Evolutionary conservation across 2,329 filamentous ascomycete species (phyloP).

Genomic region (Leptographium radiaticola): DNA sequence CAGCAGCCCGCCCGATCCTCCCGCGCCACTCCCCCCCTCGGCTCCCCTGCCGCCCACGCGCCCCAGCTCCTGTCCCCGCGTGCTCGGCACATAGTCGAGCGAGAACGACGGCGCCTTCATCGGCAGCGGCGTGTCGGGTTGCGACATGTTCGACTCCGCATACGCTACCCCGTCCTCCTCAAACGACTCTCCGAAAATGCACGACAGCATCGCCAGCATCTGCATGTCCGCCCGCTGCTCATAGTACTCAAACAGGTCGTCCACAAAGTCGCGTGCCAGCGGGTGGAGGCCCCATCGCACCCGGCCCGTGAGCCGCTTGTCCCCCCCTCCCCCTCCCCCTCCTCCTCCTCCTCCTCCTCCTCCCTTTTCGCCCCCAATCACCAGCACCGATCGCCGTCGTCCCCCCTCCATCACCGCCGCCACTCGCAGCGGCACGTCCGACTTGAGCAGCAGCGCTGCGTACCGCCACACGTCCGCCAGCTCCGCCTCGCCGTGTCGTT

Average conservation of each 20-base stretch:
- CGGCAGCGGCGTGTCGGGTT: slow-evolving; percentile 48
- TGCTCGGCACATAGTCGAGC: slow-evolving; percentile 51
- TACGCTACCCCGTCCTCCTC: slow-evolving; percentile 47
- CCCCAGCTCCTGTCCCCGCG: not conserved
- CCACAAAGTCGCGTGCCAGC: slow-evolving; percentile 46
- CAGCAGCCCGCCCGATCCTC: too few relatives aligned
- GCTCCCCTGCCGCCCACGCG: not conserved
- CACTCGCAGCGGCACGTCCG: slow-evolving; percentile 59
- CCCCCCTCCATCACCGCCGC: slow-evolving; percentile 29
- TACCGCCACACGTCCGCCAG: slow-evolving; percentile 76
- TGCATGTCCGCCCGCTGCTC: slow-evolving; percentile 51
- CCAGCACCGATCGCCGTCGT: slow-evolving; percentile 46
- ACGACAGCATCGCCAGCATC: slow-evolving; percentile 61
- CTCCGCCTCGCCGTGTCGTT: slow-evolving; percentile 55
- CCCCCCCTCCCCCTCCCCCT: slow-evolving; percentile 1
- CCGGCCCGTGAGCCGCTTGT: slow-evolving; percentile 35
- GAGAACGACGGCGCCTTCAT: slow-evolving; percentile 56
- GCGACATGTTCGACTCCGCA: slow-evolving; percentile 40
- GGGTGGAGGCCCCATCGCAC: slow-evolving; percentile 59
- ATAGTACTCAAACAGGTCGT: slow-evolving; percentile 50
- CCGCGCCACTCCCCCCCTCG: not conserved
- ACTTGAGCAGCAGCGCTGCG: slow-evolving; percentile 61
- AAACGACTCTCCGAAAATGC: slow-evolving; percentile 51
- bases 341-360: not conserved
- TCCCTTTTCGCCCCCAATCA: slow-evolving; percentile 48